Conservation (phyloP, 495 filamentous ascomycete species). For the Neurospora sp. region DNA sequence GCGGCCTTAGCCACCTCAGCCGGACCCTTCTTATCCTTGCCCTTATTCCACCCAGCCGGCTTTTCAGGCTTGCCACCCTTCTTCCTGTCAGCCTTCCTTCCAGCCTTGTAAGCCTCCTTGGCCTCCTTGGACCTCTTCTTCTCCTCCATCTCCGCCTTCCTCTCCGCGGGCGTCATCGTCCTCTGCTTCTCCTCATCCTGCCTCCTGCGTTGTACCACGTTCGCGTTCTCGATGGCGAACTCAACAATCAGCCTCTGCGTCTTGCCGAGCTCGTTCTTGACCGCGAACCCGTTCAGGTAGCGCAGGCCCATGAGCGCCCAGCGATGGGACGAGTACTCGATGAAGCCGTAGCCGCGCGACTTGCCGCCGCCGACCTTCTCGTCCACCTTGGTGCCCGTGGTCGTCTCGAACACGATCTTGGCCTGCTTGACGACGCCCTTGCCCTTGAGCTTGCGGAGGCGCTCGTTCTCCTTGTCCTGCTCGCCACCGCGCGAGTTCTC, state of each 20-base stretch:
- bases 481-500: constrained; percentile 68
- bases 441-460: constrained; percentile 64
- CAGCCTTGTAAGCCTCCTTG: constrained; percentile 7
- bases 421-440: constrained; percentile 91
- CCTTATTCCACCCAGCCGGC: constrained; percentile 36
- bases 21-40: constrained; percentile 37
- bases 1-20: not conserved
- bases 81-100: constrained; percentile 21
- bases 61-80: constrained; percentile 34
- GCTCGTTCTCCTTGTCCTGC: constrained; percentile 70
- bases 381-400: constrained; percentile 66
- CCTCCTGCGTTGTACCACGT: constrained; percentile 71
- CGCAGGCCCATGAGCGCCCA: constrained; percentile 91
- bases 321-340: constrained; percentile 91
- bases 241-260: constrained; percentile 73
- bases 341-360: constrained; percentile 90
- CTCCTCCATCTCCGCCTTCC: constrained; percentile 37
- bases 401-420: constrained; percentile 85
- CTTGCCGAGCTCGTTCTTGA: constrained; percentile 38
- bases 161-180: constrained; percentile 51
- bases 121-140: constrained; percentile 1
- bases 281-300: constrained; percentile 82
- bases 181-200: constrained; percentile 61
- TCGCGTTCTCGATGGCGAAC: constrained; percentile 97
- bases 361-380: constrained; percentile 60